Evolutionary conservation across 2,329 filamentous ascomycete species (phyloP), one percentile per base, ranked within the genome.

Genomic region (Rachicladosporium sp.): DNA sequence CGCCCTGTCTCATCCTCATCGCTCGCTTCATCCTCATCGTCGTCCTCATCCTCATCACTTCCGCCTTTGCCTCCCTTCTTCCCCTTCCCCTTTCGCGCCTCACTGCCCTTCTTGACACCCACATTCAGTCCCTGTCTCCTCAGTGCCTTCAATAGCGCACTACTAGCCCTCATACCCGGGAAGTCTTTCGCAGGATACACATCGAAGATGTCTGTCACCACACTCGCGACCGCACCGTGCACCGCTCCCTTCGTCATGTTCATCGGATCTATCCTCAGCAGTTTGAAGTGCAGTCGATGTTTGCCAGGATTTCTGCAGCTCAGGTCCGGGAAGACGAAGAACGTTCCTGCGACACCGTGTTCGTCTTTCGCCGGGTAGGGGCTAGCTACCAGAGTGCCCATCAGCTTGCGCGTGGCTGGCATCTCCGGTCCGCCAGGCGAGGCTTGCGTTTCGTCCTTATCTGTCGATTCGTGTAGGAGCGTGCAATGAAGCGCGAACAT

Each of bases 121-220:
- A 91, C 87, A 36, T 86, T 77, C 52, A 84, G 84, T 3, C 84
- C 84, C 61, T 89, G 84, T 51, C 82, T 70, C 58, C 85, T 84
- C 42, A 91, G 64, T 27, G 73, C 69, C 57, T 82, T 82, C 1
- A 84, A 84, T 30, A 91, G 62, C 11, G 72, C 67, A 19, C 81
- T 87, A 57, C 81, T 87, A 1, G 82, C 78, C 42, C 78, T 70
- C 83, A 91, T 91, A 4, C 84, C 84, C 0, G 82, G 82, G 44
- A 91, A 91, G 54, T 89, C 83, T 56, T 89, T 91, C 33, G 84
- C 84, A 33, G 80, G 87, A 58, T 81, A 88, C 6, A 88, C 83
- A 9, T 74, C 77, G 54, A 91, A 88, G n/a, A 78, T 65, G 10
- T 83, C 75, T 53, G 77, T 85, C 61, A 78, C 70, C 10, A 67